Conservation (phyloP, 768 basidiomycete species). For the Hericium coralloides region DNA sequence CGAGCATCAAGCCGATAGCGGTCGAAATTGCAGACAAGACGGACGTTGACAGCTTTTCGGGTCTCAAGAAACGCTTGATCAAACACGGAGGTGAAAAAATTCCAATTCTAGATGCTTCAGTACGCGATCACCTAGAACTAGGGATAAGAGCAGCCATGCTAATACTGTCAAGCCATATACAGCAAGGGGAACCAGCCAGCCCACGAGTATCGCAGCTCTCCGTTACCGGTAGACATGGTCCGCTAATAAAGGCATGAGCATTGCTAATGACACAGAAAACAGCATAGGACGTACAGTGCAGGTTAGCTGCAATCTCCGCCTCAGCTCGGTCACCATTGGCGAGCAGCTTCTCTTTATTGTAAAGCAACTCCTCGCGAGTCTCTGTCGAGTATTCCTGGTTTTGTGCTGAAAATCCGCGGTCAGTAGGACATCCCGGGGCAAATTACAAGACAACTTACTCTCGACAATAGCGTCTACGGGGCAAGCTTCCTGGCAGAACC, state of each 20-base stretch:
- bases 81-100: no score
- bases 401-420: conserved; percentile 51
- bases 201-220: not conserved
- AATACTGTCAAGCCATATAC: not conserved
- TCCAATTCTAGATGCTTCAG: no score
- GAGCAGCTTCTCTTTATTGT: conserved; percentile 98
- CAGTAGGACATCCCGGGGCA: no score
- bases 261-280: conserved; percentile 8
- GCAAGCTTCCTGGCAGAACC: conserved; percentile 99
- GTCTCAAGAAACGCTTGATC: no score
- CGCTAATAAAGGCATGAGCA: conserved; percentile 34
- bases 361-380: conserved; percentile 94
- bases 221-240: conserved; percentile 80
- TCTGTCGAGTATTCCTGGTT: conserved; percentile 98
- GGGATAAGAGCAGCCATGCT: not conserved
- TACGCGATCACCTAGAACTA: not conserved
- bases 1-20: no score
- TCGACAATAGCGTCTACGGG: conserved; percentile 99
- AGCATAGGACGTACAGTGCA: conserved; percentile 45
- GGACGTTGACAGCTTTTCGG: no score
- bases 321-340: conserved; percentile 95
- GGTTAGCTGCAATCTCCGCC: conserved; percentile 94
- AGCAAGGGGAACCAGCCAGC: not conserved
- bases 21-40: no score
- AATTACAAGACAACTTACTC: conserved; percentile 45